Evolutionary conservation across 139 green algal genomes (phyloP).

Genomic region (Chlorella sorokiniana): DNA sequence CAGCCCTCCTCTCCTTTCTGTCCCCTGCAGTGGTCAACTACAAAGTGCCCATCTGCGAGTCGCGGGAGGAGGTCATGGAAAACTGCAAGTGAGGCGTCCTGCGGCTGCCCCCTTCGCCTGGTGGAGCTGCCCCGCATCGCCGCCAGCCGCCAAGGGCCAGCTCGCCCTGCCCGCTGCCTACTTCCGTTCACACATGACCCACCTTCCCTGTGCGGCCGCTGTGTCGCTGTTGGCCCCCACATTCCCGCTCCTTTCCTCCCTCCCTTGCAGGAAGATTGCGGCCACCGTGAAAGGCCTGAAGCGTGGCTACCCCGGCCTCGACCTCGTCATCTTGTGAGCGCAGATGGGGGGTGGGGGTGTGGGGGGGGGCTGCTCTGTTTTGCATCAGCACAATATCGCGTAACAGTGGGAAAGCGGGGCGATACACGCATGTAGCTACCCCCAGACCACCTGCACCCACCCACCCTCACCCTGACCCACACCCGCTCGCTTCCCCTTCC

Average conservation of each 20-base stretch:
- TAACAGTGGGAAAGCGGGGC: no score
- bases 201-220: neutral
- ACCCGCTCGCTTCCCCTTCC: neutral
- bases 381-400: no score
- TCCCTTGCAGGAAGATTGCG: conserved; percentile 34
- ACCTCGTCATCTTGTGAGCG: conserved; percentile 51
- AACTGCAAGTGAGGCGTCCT: conserved; percentile 16
- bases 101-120: no score
- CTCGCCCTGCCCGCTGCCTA: no score
- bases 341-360: neutral
- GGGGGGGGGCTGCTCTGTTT: no score
- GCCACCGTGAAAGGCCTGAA: conserved; percentile 46
- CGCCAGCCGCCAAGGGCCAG: no score
- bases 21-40: conserved; percentile 28
- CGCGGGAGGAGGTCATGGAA: conserved; percentile 13
- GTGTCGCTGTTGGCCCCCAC: neutral
- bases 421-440: no score
- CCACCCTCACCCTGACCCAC: neutral
- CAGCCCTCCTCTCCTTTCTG: neutral
- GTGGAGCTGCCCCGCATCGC: no score
- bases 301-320: conserved; percentile 48
- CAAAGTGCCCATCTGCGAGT: conserved; percentile 21
- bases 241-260: neutral
- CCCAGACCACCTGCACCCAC: neutral
- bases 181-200: neutral